A percentile compares a stretch with the other conserved stretches of the same genome.
Conservation (phyloP, 495 filamentous ascomycete genomes). For the Tricharina praecox region DNA sequence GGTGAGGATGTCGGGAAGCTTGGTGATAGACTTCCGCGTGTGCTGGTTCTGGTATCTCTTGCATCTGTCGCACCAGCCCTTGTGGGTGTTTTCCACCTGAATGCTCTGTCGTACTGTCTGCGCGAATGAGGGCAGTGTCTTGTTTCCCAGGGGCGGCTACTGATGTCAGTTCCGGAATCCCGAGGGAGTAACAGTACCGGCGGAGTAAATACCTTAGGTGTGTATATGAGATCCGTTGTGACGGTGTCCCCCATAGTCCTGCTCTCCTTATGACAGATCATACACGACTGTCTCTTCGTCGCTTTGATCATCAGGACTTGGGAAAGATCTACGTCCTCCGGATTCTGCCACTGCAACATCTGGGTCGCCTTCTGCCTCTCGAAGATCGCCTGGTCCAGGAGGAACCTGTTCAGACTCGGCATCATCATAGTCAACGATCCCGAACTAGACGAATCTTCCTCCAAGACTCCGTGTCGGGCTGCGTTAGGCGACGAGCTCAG, state of each 20-base stretch:
- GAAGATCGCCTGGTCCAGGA: slow-evolving; percentile 52
- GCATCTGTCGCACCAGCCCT: slow-evolving; percentile 83
- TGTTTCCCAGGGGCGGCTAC: slow-evolving; percentile 16
- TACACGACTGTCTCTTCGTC: slow-evolving; percentile 39
- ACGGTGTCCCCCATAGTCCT: slow-evolving; percentile 31
- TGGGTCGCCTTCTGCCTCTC: slow-evolving; percentile 36
- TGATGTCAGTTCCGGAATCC: neutral
- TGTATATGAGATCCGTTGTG: slow-evolving; percentile 75
- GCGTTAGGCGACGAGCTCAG: slow-evolving; percentile 59
- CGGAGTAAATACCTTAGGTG: slow-evolving; percentile 30
- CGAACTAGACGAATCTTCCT: slow-evolving; percentile 51
- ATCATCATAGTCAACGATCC: slow-evolving; percentile 55
- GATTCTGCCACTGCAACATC: neutral
- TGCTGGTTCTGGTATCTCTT: slow-evolving; percentile 67
- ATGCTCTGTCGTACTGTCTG: slow-evolving; percentile 50
- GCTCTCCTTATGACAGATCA: slow-evolving; percentile 59
- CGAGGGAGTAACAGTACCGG: no score
- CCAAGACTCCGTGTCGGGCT: slow-evolving; percentile 53
- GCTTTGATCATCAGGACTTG: slow-evolving; percentile 16
- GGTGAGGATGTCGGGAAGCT: slow-evolving; percentile 63
- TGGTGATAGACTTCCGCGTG: slow-evolving; percentile 61
- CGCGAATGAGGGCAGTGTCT: slow-evolving; percentile 16
- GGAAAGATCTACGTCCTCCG: neutral
- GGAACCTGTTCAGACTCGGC: slow-evolving; percentile 58
- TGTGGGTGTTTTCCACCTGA: slow-evolving; percentile 47